Evolutionary conservation across 2,329 filamentous ascomycete genomes (phyloP).

Genomic region (Stagonosporopsis chrysanthemi): DNA sequence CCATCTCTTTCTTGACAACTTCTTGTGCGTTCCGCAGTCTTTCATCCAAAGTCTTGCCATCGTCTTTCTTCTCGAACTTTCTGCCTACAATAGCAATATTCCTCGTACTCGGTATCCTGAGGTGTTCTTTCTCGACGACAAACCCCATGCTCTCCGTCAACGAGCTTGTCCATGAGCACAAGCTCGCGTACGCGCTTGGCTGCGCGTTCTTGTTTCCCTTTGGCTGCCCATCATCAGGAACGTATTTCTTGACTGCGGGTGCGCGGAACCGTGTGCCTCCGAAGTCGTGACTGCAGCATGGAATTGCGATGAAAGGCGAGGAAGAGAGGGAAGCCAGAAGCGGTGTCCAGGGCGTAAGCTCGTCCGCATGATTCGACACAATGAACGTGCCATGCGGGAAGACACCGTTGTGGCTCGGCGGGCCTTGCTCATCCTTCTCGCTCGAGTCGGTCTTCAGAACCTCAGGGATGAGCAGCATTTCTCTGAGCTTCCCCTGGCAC

Average conservation of each 20-base stretch:
- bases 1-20: slow-evolving; percentile 65
- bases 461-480: slow-evolving; percentile 68
- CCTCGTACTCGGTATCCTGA: slow-evolving; percentile 90
- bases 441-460: slow-evolving; percentile 36
- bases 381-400: slow-evolving; percentile 85
- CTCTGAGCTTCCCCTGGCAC: slow-evolving; percentile 61
- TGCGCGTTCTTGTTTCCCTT: slow-evolving; percentile 42
- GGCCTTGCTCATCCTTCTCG: neutral
- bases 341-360: slow-evolving; percentile 95
- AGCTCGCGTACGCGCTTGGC: slow-evolving; percentile 79
- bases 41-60: slow-evolving; percentile 62
- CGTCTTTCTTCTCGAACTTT: slow-evolving; percentile 41
- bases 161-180: slow-evolving; percentile 78
- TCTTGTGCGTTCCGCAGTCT: slow-evolving; percentile 68
- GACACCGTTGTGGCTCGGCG: slow-evolving; percentile 62
- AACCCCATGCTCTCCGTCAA: slow-evolving; percentile 78
- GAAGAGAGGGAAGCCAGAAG: slow-evolving; percentile 78
- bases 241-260: slow-evolving; percentile 34
- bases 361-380: slow-evolving; percentile 95
- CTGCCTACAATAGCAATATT: slow-evolving; percentile 84
- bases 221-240: slow-evolving; percentile 28
- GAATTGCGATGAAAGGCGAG: slow-evolving; percentile 89
- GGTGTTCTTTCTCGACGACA: slow-evolving; percentile 79
- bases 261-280: slow-evolving; percentile 77
- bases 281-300: slow-evolving; percentile 91